Evolutionary conservation across 2,329 filamentous ascomycete genomes (phyloP), one percentile per base, ranked within the genome.

Genomic region (Hyphodiscus sp.): DNA sequence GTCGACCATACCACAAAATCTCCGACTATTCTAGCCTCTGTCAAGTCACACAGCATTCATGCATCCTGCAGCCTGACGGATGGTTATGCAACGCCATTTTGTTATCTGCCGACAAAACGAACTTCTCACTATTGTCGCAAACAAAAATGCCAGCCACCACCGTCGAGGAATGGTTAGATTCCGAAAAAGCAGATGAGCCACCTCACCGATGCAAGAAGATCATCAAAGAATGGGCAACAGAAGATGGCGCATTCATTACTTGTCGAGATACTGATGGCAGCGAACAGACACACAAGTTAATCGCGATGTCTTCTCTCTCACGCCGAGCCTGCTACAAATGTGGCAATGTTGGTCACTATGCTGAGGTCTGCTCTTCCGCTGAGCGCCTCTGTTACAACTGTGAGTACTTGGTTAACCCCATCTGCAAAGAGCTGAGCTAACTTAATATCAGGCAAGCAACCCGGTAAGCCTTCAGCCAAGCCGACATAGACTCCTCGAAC

Each of bases 381-480:
- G 92, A 99, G 81, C 89, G 94, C 69, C 87, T 99, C 68, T 99
- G 94, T 86, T 99, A 99, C 79, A 99, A 99, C 81, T 99, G 94
- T 91, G 79, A 72, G 86, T 75, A 38, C 33, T 13, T 38, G 33
- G 5, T 10, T 4, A 4, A 38, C 5, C 5, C 33, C 20, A 16
- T 47, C 8, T 16, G 2, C n/a, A 47, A 49, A 19, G 38, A 50
- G 42, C 23, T 20, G 41, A 29, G 48, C 46, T 55, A 53, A 18
- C 46, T 44, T 57, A 41, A 11, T 4, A 49, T 53, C 58, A 86
- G 83, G 83, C 84, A 92, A 92, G 79, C 87, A 92, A 76, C 88
- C 88, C 58, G 87, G 84, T 85, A 73, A 63, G 67, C 54, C 41
- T 68, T 44, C 23, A 45, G 19, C 47, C 46, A 43, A 5, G 20